Base-by-base conservation (phyloP, 2,329 filamentous ascomycete genomes). In the Emericellopsis cladophorae region DNA sequence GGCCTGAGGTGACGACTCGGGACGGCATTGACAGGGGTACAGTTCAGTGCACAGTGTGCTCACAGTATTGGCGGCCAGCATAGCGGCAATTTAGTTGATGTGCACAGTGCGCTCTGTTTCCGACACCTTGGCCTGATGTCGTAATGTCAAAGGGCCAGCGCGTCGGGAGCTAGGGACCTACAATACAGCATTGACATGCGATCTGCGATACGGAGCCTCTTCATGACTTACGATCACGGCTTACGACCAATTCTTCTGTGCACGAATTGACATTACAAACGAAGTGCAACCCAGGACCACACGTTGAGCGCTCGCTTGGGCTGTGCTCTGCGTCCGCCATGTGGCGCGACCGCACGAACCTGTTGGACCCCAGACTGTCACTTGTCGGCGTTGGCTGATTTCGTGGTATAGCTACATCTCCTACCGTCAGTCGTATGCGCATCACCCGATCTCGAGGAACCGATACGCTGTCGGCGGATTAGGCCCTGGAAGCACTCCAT, bases 301-400 rank as follows among this genome's bases (percentile, higher is more conserved):
- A 9, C 26, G 26, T 7, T 29, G 9, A 29, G 7, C 29, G 15
- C 26, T 16, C 5, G 26, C 12, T 29, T 18, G n/a, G 37, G 16
- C 22, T 24, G 29, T 12, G 29, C 45, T 51, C 43, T 54, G 65
- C 67, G 69, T 73, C 72, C 79, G 81, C 75, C 68, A 94, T 95
- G 87, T 98, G 89, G 89, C 87, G 92, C 71, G 92, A 98, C 74
- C 84, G 92, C 66, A 98, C 92, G 53, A 98, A 96, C 61, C 84
- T 98, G 88, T 95, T 79, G 53, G 76, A 43, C 41, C 39, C 31
- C 42, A 33, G 43, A 24, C 41, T 41, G 48, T n/a, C 41, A 35
- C 23, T 26, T 33, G 39, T 36, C 22, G 38, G 44, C 44, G 51
- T 49, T 61, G 50, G 62, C 49, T 42, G 22, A 22, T 5, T 40